Percentiles rank a stretch among this genome's conserved stretches.
Conservation (phyloP, 2,329 filamentous ascomycete genomes). For the Tolypocladium nubicola region DNA sequence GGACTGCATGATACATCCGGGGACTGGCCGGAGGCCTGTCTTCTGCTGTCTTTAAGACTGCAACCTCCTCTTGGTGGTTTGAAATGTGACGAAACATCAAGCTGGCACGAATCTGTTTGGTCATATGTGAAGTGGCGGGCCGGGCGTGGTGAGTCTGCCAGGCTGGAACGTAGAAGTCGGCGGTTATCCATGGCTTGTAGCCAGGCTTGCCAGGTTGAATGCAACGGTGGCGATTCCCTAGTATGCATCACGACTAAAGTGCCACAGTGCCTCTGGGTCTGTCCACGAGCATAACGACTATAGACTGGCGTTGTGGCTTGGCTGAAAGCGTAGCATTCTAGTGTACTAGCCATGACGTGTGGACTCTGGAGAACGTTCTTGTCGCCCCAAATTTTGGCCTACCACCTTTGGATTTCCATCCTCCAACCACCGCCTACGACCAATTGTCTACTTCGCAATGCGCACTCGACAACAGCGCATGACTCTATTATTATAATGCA, state of each 20-base stretch:
- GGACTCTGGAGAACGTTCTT: no score
- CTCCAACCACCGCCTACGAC: not conserved
- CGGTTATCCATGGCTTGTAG: not conserved
- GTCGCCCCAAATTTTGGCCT: not conserved
- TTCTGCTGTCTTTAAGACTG: constrained; percentile 34
- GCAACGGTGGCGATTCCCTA: not conserved
- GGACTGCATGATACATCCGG: constrained; percentile 36
- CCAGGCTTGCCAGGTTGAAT: no score
- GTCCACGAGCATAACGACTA: not conserved
- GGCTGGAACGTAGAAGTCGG: not conserved
- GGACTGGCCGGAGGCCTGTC: constrained; percentile 26
- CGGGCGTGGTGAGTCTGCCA: not conserved
- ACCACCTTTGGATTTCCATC: not conserved
- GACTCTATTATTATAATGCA: constrained; percentile 5
- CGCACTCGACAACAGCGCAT: not conserved
- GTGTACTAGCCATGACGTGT: not conserved
- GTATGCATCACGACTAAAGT: not conserved
- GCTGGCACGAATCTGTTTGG: constrained; percentile 13
- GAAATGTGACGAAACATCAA: constrained; percentile 32
- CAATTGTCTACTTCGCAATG: not conserved
- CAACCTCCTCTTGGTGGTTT: constrained; percentile 33
- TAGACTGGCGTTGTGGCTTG: not conserved
- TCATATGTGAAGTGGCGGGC: not conserved
- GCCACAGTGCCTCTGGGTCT: not conserved
- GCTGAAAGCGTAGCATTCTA: not conserved